Percentiles rank a stretch among this genome's conserved stretches.
These are phyloP conservation scores for Musa beccarii DNA, from an alignment of 176 grass and related monocot genomes.

Conservation along the genomic window DNA sequence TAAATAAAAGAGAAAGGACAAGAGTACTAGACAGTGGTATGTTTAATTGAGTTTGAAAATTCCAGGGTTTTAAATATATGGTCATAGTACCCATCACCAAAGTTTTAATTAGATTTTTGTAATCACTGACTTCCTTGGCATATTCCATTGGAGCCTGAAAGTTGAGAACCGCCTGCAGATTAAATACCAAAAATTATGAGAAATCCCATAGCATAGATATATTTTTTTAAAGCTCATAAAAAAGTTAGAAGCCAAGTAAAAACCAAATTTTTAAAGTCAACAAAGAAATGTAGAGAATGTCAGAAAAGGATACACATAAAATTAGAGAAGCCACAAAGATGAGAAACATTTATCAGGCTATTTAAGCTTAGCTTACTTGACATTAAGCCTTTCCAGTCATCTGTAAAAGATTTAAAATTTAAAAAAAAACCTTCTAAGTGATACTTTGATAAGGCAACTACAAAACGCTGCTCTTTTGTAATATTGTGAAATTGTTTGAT, in stretches of 20 bases:
- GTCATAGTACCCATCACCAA: conserved; percentile 70
- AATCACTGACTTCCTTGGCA: conserved; percentile 88
- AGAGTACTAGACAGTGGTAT: neutral
- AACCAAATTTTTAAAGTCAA: neutral
- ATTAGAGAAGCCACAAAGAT: neutral
- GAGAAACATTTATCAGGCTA: neutral
- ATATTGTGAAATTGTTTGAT: no score
- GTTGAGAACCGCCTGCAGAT: conserved; percentile 83
- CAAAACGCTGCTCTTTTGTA: no score
- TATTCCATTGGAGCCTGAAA: conserved; percentile 92
- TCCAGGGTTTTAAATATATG: neutral
- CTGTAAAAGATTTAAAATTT: neutral
- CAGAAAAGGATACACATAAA: neutral
- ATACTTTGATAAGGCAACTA: no score
- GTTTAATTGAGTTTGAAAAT: neutral
- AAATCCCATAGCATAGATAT: neutral
- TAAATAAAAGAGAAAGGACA: neutral
- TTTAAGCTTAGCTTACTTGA: neutral
- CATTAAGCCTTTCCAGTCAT: neutral
- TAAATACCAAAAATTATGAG: neutral
- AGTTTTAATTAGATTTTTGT: conserved; percentile 95
- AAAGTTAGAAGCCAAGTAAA: neutral
- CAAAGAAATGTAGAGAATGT: neutral
- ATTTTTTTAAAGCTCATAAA: neutral
- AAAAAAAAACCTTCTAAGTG: neutral